Percentiles rank a stretch among this genome's conserved stretches.
Conservation (phyloP, 768 basidiomycete genomes). For the Tricholoma bakamatsutake region DNA sequence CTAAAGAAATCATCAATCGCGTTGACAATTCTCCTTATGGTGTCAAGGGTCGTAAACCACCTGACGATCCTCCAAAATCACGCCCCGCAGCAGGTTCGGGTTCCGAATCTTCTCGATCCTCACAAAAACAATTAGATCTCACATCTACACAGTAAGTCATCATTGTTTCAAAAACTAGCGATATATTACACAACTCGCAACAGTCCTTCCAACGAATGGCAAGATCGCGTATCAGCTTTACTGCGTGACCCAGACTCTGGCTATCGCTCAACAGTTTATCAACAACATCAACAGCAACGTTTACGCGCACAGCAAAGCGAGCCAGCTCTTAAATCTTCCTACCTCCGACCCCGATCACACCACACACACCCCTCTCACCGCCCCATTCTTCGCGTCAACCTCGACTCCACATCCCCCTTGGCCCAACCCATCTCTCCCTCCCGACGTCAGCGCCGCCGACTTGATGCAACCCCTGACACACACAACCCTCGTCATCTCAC, state of each 20-base stretch:
- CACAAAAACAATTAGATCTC: conserved; percentile 32
- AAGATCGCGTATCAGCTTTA: conserved; percentile 54
- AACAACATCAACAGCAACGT: not conserved
- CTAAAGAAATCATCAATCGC: conserved; percentile 72
- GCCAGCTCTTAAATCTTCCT: conserved; percentile 2
- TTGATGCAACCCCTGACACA: conserved; percentile 6
- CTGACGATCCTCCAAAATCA: conserved; percentile 21
- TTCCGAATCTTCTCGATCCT: conserved; percentile 18
- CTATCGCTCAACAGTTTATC: not conserved
- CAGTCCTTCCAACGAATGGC: conserved; percentile 83
- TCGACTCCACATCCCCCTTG: not conserved
- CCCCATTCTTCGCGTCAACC: conserved; percentile 13
- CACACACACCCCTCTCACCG: not conserved
- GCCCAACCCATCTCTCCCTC: not conserved
- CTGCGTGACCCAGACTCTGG: conserved; percentile 15
- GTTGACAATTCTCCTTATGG: conserved; percentile 83
- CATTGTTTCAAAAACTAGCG: not conserved
- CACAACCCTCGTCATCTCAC: not conserved
- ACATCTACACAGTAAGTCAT: conserved; percentile 58
- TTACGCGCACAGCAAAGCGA: conserved; percentile 8
- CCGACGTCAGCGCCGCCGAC: not conserved
- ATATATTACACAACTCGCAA: too few species aligned
- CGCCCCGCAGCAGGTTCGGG: conserved; percentile 14
- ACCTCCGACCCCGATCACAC: not conserved
- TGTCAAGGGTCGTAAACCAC: conserved; percentile 56